Base-by-base conservation (phyloP, 768 basidiomycete species). In the Boletus sp. region DNA sequence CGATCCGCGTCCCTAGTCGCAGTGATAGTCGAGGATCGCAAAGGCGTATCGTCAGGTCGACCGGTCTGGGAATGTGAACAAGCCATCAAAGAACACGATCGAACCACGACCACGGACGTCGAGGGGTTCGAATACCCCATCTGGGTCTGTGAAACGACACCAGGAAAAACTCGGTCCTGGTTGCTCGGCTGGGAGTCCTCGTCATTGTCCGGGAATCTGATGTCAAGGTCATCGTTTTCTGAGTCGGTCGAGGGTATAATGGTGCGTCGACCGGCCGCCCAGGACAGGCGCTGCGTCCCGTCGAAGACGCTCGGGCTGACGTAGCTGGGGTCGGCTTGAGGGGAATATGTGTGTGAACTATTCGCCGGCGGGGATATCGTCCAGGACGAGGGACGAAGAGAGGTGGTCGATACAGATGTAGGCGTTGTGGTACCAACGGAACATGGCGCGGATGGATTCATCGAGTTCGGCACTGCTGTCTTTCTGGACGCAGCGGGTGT, bases 391-490 rank as follows among this genome's bases (percentile, higher is more conserved):
- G 33, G 48, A 50, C 19, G 47, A 45, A 0, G 43, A 25, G 17
- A 67, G 58, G 45, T 65, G 57, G n/a, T 53, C 56, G 41, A 65
- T 53, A 47, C 64, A 63, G 27, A 60, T 32, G 27, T 51, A 23
- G 10, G 64, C 47, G 30, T 59, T 52, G 37, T 46, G 55, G 51
- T 67, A 68, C 66, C 66, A 68, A n/a, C 45, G 43, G 53, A 64
- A 64, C 67, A 68, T 67, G 48, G 67, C 59, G 13, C 55, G 55
- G 25, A 67, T 61, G 41, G 66, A 58, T 41, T 68, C 66, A 3
- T 59, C 59, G 17, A 65, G 56, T 35, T 68, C 62, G 11, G 64
- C 54, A 37, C 60, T 67, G 43, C 58, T 68, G 25, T 39, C 27
- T 27, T 65, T 68, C 49, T 65, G 43, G 51, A 68, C 60, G 27